Evolutionary conservation across 2,329 filamentous ascomycete species (phyloP), one percentile per base, ranked within the genome.

Genomic region (Xylariaceae sp.): DNA sequence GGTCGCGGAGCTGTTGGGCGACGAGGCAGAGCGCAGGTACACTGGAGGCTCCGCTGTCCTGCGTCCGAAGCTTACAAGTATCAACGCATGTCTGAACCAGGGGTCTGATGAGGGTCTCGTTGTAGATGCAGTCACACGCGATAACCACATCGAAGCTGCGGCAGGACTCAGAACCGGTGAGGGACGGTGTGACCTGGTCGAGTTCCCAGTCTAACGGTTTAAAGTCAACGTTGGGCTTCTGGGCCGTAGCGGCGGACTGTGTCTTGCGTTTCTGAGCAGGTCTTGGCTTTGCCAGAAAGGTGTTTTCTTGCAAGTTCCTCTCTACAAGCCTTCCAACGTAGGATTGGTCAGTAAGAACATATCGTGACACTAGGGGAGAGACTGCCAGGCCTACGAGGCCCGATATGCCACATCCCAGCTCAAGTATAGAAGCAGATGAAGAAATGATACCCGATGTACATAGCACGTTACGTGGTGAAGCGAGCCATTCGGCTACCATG

Each of bases 71-170:
- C 9, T 67, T 67, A 63, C 89, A 95, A 18, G 82, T 74, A 48
- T 94, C 86, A 4, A 72, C 79, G 60, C 87, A 95, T 0, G 88
- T 86, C 54, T 83, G 78, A n/a, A 93, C 86, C 37, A 97, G 78
- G 0, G 90, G 89, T 33, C 78, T 69, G 18, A 97, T 79, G 3
- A 97, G 76, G 2, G 85, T 79, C 51, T 95, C 87, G 64, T 97
- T 98, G 71, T 94, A 98, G 52, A 98, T 85, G 64, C 90, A 96
- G 64, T 98, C 93, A 59, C 89, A 95, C 3, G 89, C 89, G 28
- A 97, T 62, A 9, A 97, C 71, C 12, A 81, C 65, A 55, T 94
- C 85, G 51, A 93, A 84, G 43, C 75, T 73, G 55, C 30, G 30
- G 16, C 8, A n/a, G 16, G 30, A n/a, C 13, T n/a, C 30, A 7